Percentiles rank a stretch among this genome's conserved stretches.
These are phyloP conservation scores for Diplodia mutila DNA, from an alignment of 2,329 filamentous ascomycete genomes.

Conservation along the genomic window DNA sequence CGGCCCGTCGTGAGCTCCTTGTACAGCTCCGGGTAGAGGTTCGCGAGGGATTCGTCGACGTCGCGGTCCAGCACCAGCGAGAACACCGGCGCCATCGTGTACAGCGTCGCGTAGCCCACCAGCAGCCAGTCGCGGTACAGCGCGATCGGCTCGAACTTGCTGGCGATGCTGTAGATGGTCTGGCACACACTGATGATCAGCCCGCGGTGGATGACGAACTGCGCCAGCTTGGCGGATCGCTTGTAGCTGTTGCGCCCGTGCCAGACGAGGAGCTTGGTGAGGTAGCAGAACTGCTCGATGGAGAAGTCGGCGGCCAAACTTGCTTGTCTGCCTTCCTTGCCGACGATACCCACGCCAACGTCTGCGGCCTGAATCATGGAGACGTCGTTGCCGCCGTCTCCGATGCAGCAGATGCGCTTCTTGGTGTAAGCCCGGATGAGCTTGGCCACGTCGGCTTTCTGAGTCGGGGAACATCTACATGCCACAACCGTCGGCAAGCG, in stretches of 20 bases:
- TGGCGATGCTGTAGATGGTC: slow-evolving; percentile 95
- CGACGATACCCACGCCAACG: slow-evolving; percentile 95
- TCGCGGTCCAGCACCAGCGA: slow-evolving; percentile 93
- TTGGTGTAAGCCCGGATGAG: slow-evolving; percentile 90
- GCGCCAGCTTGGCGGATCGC: slow-evolving; percentile 88
- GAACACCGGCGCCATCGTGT: slow-evolving; percentile 91
- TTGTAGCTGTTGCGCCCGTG: slow-evolving; percentile 98
- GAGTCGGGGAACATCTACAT: slow-evolving; percentile 93
- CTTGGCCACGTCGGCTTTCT: slow-evolving; percentile 91
- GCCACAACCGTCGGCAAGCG: slow-evolving; percentile 89
- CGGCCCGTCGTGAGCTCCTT: slow-evolving; percentile 92
- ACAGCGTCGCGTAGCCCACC: slow-evolving; percentile 94
- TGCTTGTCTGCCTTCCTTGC: slow-evolving; percentile 95
- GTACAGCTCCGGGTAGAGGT: slow-evolving; percentile 95
- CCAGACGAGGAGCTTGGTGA: slow-evolving; percentile 98
- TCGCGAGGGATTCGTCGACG: slow-evolving; percentile 90
- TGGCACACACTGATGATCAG: slow-evolving; percentile 95
- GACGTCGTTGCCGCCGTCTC: slow-evolving; percentile 97
- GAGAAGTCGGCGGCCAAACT: slow-evolving; percentile 95
- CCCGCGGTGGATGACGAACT: slow-evolving; percentile 97
- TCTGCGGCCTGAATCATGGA: slow-evolving; percentile 99
- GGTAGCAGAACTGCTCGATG: slow-evolving; percentile 91
- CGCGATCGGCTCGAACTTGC: slow-evolving; percentile 89
- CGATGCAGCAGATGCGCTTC: slow-evolving; percentile 96
- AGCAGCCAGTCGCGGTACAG: slow-evolving; percentile 96